Conservation (phyloP, 805 yeast species). For the Candida sakaeoensis region DNA sequence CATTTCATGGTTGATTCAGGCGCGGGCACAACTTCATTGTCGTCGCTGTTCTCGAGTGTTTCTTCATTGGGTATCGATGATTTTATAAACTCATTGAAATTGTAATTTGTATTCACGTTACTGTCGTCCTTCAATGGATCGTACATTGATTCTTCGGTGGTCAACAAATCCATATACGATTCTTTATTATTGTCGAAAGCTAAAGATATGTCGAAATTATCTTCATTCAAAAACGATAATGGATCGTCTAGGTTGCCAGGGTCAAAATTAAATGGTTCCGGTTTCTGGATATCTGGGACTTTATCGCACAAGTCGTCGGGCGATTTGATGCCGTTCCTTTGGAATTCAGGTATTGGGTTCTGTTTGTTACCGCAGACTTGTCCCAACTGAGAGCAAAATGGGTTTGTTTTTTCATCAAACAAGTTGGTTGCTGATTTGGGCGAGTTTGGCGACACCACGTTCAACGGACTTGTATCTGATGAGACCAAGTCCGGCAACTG, state of each 20-base stretch:
- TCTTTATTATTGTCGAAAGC: slow-evolving; percentile 39
- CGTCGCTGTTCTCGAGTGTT: slow-evolving; percentile 17
- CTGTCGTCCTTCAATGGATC: slow-evolving; percentile 44
- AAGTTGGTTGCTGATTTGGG: slow-evolving; percentile 16
- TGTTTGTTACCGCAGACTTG: slow-evolving; percentile 80
- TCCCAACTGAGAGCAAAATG: slow-evolving; percentile 72
- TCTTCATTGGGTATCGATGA: slow-evolving; percentile 25
- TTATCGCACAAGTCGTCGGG: slow-evolving; percentile 9
- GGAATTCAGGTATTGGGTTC: slow-evolving; percentile 58
- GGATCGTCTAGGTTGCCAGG: slow-evolving; percentile 30
- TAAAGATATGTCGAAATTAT: slow-evolving; percentile 50
- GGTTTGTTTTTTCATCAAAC: slow-evolving; percentile 67
- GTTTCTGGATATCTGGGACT: not conserved
- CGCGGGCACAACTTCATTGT: slow-evolving; percentile 59
- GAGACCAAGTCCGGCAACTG: slow-evolving; percentile 36
- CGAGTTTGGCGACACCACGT: slow-evolving; percentile 33
- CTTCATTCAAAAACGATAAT: slow-evolving; percentile 44
- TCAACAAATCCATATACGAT: slow-evolving; percentile 30
- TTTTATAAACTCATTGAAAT: slow-evolving; percentile 37
- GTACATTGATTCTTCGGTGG: slow-evolving; percentile 54
- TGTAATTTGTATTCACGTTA: slow-evolving; percentile 26
- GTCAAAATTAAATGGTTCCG: slow-evolving; percentile 12
- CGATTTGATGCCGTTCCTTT: slow-evolving; percentile 16
- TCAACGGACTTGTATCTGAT: slow-evolving; percentile 35
- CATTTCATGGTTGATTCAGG: slow-evolving; percentile 64